Conservation (phyloP, 75 land plant genomes). For the Selaginella tamariscina region DNA sequence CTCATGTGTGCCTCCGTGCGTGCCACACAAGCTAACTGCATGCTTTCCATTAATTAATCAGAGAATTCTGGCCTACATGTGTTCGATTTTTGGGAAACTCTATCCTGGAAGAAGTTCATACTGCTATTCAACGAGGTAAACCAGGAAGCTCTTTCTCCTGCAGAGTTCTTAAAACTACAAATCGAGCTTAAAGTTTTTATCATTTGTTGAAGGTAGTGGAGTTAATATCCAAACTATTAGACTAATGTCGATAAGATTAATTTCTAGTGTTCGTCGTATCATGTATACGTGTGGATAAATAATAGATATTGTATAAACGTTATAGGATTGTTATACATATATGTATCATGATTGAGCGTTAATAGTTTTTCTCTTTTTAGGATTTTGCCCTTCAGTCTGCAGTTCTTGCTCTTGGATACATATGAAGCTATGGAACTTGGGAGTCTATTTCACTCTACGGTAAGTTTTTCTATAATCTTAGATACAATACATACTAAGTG, state of each 20-base stretch:
- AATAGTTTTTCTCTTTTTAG: conserved; percentile 28
- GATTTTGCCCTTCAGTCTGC: conserved; percentile 68
- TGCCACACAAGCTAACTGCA: neutral
- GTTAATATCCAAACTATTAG: neutral
- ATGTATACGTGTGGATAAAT: no score
- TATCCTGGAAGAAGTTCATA: conserved; percentile 74
- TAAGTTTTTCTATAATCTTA: conserved; percentile 16
- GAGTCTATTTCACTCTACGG: no score
- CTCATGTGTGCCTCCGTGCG: no score
- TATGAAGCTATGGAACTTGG: no score
- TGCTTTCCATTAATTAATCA: conserved; percentile 43
- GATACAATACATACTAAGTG: no score
- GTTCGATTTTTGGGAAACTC: conserved; percentile 91
- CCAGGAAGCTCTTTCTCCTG: conserved; percentile 87
- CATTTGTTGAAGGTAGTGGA: conserved; percentile 66
- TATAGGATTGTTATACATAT: no score
- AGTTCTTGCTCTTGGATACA: conserved; percentile 49
- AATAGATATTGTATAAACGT: no score
- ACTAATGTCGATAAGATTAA: neutral
- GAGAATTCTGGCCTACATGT: conserved; percentile 97
- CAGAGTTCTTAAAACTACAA: conserved; percentile 77
- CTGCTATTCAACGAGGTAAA: no score
- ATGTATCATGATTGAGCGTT: neutral
- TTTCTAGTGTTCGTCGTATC: neutral
- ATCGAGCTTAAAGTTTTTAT: conserved; percentile 64